Evolutionary conservation across 139 green algal genomes (phyloP).

Genomic region (Auxenochlorella pyrenoidosa): DNA sequence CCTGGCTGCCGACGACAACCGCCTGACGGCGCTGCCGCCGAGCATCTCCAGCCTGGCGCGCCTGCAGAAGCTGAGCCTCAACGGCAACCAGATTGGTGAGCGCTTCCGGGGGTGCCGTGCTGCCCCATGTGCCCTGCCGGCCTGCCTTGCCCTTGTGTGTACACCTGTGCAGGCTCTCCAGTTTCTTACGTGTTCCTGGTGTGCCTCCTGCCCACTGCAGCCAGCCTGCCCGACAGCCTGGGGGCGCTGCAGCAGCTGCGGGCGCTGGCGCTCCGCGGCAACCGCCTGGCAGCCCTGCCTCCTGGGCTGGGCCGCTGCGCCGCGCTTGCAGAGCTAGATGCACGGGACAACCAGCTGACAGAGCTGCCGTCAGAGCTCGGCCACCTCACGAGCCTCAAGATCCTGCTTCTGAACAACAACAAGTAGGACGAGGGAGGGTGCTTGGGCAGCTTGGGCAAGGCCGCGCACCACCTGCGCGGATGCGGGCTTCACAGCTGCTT

Average conservation of each 20-base stretch:
- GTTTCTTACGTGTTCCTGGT: no score
- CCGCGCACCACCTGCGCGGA: no score
- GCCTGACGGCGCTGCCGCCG: constrained; percentile 31
- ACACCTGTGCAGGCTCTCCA: neutral
- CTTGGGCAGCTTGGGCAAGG: no score
- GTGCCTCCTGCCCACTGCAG: neutral
- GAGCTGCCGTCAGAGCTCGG: constrained; percentile 50
- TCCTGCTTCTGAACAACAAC: constrained; percentile 44
- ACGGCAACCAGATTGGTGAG: constrained; percentile 53
- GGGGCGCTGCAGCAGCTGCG: constrained; percentile 17
- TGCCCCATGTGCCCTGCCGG: neutral
- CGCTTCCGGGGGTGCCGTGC: no score
- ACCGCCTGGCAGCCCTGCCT: constrained; percentile 47
- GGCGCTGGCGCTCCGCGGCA: constrained; percentile 31
- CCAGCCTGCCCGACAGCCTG: constrained; percentile 6
- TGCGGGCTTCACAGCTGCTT: no score
- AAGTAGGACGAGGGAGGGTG: constrained; percentile 29
- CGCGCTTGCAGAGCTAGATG: constrained; percentile 45
- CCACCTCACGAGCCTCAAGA: constrained; percentile 23
- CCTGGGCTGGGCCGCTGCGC: constrained; percentile 33
- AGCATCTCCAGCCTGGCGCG: neutral
- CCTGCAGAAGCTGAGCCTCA: constrained; percentile 46
- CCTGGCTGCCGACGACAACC: constrained; percentile 50
- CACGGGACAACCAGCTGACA: constrained; percentile 50
- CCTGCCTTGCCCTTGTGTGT: no score